Conservation (phyloP, 352 stramenopile genomes). For the Phytophthora citrophthora region DNA sequence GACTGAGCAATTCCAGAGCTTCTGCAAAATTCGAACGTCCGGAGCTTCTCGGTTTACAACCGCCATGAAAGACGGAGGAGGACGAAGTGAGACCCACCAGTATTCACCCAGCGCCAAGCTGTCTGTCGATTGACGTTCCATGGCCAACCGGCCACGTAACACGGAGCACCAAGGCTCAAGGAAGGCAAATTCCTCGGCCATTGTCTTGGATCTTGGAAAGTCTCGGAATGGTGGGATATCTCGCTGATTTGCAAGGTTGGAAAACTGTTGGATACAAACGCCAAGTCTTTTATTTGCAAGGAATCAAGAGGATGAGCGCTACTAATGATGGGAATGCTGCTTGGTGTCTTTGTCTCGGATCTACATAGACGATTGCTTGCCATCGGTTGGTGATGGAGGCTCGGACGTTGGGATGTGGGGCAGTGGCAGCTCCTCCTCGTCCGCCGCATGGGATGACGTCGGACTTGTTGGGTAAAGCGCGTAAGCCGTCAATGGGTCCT, state of each 20-base stretch:
- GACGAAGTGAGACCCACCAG: constrained; percentile 31
- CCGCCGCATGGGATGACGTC: constrained; percentile 14
- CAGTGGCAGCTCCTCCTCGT: constrained; percentile 30
- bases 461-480: constrained; percentile 38
- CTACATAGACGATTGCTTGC: constrained; percentile 11
- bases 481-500: constrained; percentile 42
- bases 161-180: constrained; percentile 36
- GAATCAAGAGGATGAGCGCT: constrained; percentile 25
- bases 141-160: constrained; percentile 23
- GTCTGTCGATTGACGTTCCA: constrained; percentile 28
- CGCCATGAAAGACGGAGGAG: constrained; percentile 25
- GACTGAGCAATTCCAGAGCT: constrained; percentile 45
- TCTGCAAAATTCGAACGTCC: constrained; percentile 32
- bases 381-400: constrained; percentile 15
- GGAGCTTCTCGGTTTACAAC: constrained; percentile 21
- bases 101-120: constrained; percentile 32
- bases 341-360: constrained; percentile 19
- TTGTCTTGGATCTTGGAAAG: constrained; percentile 23
- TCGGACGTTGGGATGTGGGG: constrained; percentile 23
- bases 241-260: constrained; percentile 10
- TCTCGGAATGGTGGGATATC: constrained; percentile 11
- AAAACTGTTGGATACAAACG: neutral
- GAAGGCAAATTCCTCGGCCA: constrained; percentile 27
- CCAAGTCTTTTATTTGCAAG: constrained; percentile 10
- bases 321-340: constrained; percentile 18